Evolutionary conservation across 306 rosid species (phyloP), one percentile per base, ranked within the genome.

Genomic region (Glycine soja): DNA sequence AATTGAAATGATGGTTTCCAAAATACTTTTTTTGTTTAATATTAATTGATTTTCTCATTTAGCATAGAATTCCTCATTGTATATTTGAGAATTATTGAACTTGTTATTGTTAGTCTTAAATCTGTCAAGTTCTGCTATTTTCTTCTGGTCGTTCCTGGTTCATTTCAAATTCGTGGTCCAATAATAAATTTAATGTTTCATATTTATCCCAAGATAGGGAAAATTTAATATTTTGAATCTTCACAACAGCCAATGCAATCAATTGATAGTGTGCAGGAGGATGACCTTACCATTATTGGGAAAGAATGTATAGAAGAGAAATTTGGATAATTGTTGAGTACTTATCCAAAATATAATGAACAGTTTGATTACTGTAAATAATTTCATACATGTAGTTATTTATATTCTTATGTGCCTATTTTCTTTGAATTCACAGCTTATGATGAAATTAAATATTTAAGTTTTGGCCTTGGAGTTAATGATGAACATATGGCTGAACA

Each of bases 401-500:
- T 58, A 24, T 70, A 43, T 80, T 38, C 81, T 72, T 36, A 14
- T 74, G 50, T 34, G 43, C 48, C 13, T 34, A 11, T 73, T 73
- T 69, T 67, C 47, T 46, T 13, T 74, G 61, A 64, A 8, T 19
- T 86, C 30, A 69, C 92, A 90, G 92, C 85, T 46, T 30, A 15
- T 30, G 85, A 82, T 3, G 90, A 90, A n/a, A 88, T 79, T 50
- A 82, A 51, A 43, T 77, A 82, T 71, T 64, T 90, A 79, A 78
- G 87, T 81, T 71, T 36, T 18, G 82, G 63, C 57, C 88, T 90
- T 76, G 90, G 89, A 34, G 88, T 88, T 81, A 76, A 75, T 32
- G 92, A 88, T 45, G 84, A 65, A 10, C 74, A 64, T 79, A 48
- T 88, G 86, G 18, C 69, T 32, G 65, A 70, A 34, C 85, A 87